Conservation (phyloP, 441 rosid genomes). For the Raphanus hybrid region DNA sequence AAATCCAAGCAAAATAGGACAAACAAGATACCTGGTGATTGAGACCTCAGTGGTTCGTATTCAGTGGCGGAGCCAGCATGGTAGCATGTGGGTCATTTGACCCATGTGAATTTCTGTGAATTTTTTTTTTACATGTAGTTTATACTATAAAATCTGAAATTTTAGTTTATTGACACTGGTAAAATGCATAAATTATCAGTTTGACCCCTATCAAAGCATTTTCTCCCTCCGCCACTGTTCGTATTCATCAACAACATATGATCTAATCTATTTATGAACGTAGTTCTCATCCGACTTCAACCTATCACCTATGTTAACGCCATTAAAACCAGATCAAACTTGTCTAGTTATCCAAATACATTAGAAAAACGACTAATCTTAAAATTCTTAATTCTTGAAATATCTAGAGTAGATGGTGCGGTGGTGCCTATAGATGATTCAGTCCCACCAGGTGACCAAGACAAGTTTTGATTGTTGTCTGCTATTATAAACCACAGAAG, state of each 20-base stretch:
- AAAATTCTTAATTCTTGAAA: background rate
- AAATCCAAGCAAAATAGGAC: slow-evolving; percentile 16
- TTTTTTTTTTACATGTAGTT: too few species aligned
- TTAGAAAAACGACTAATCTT: background rate
- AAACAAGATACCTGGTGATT: slow-evolving; percentile 36
- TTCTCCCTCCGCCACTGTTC: too few species aligned
- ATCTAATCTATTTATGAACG: slow-evolving; percentile 21
- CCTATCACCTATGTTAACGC: background rate
- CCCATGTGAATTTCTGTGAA: too few species aligned
- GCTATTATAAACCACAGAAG: background rate
- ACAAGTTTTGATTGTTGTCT: slow-evolving; percentile 2
- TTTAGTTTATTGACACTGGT: too few species aligned
- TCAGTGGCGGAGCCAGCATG: too few species aligned
- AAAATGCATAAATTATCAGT: too few species aligned
- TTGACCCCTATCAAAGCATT: too few species aligned
- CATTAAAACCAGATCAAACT: slow-evolving; percentile 9
- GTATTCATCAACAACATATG: background rate
- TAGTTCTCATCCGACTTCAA: slow-evolving; percentile 18
- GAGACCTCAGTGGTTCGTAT: slow-evolving; percentile 22
- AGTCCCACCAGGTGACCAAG: background rate
- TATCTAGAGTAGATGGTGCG: background rate
- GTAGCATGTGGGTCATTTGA: too few species aligned
- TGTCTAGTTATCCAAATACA: background rate
- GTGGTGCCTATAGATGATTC: slow-evolving; percentile 1
- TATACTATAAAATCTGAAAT: too few species aligned